Evolutionary conservation across 352 stramenopile species (phyloP).

Genomic region (Globisporangium cylindrosporum): DNA sequence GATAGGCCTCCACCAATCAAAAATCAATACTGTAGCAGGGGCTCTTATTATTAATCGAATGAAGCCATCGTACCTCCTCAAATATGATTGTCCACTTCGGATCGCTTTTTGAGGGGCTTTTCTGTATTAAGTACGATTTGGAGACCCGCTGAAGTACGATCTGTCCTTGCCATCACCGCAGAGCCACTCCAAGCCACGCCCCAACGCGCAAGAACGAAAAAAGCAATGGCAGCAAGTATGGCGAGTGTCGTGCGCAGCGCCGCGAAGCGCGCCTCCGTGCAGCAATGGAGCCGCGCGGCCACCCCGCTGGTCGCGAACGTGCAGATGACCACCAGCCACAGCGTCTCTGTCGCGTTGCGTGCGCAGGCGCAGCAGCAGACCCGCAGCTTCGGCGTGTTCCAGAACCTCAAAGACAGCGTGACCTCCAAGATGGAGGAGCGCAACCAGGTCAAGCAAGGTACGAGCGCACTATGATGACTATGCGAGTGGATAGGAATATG

Average conservation of each 20-base stretch:
- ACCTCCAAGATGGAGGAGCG: slow-evolving; percentile 77
- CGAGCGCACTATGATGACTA: background rate
- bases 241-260: slow-evolving; percentile 27
- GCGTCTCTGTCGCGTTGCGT: background rate
- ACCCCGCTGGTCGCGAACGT: slow-evolving; percentile 3
- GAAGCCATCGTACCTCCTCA: background rate
- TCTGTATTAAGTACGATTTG: background rate
- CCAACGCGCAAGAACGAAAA: slow-evolving; percentile 9
- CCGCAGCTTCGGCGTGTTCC: slow-evolving; percentile 74
- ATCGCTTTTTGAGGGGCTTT: background rate
- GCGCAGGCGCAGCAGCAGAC: slow-evolving; percentile 24
- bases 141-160: slow-evolving; percentile 12
- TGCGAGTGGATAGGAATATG: background rate
- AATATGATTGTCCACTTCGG: background rate
- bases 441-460: slow-evolving; percentile 78
- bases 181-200: slow-evolving; percentile 6
- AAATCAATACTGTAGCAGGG: background rate
- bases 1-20: background rate
- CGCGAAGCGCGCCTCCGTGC: slow-evolving; percentile 29
- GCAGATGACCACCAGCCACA: slow-evolving; percentile 1
- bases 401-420: slow-evolving; percentile 67
- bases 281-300: slow-evolving; percentile 26
- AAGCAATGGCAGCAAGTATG: slow-evolving; percentile 17
- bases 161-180: background rate
- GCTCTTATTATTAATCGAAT: background rate